Evolutionary conservation across 768 basidiomycete species (phyloP).

Genomic region (Crassisporium funariophilum): DNA sequence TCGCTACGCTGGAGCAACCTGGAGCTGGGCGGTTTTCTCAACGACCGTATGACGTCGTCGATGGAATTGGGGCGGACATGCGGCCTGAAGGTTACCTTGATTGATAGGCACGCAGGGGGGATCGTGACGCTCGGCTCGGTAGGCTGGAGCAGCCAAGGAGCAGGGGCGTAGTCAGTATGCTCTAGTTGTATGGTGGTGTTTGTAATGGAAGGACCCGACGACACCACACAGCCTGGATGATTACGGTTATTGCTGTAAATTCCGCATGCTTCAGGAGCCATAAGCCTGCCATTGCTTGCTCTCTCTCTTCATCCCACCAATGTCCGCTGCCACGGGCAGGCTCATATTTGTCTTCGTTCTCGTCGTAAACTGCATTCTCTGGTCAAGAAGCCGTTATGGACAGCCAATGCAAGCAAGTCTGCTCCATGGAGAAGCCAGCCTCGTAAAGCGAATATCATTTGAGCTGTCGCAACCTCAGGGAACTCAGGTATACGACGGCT

Average conservation of each 20-base stretch:
- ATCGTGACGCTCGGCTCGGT: no score
- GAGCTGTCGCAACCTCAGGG: constrained; percentile 35
- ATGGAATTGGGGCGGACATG: no score
- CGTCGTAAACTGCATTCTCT: constrained; percentile 60
- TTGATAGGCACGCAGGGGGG: no score
- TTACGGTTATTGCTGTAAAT: no score
- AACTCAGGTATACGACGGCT: constrained; percentile 11
- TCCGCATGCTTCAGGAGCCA: constrained; percentile 16
- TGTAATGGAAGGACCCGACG: no score
- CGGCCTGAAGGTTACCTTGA: no score
- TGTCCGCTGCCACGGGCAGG: constrained; percentile 52
- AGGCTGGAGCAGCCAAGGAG: no score
- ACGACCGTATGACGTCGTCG: no score
- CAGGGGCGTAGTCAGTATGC: no score
- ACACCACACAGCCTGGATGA: no score
- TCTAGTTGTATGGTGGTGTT: constrained; percentile 5
- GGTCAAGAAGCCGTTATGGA: constrained; percentile 62
- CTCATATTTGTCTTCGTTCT: constrained; percentile 54
- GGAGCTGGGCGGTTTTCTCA: no score
- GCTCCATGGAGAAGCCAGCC: constrained; percentile 32
- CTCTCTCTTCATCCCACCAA: constrained; percentile 23
- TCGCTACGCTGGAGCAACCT: no score
- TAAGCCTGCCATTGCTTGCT: constrained; percentile 2
- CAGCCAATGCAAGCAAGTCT: constrained; percentile 28
- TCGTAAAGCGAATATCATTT: constrained; percentile 44